Base-by-base conservation (phyloP, 768 basidiomycete species). In the Tephrocybe sp. region DNA sequence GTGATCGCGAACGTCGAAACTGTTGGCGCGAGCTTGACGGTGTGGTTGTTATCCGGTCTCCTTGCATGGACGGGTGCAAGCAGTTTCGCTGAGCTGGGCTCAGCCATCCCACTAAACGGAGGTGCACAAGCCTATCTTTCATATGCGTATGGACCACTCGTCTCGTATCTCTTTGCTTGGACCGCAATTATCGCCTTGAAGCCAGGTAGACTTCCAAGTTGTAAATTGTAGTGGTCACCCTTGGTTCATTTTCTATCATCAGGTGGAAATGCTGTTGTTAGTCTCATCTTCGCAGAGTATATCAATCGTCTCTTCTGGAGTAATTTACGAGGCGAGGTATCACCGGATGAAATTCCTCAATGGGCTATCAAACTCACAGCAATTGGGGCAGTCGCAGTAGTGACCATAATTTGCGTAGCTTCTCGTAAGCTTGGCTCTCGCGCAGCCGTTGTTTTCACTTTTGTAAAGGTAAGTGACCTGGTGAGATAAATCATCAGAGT, bases 41-140 rank as follows among this genome's bases (percentile, higher is more conserved):
- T 97, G 4, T 98, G 96, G 95, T 56, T 90, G 5, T 72, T 77
- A 2, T 86, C 90, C 48, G 96, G 94, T 5, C 48, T 95, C 19
- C 72, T 98, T 9, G 91, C 82, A 5, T 98, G 95, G 96, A 97
- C 96, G 3, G 96, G 96, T 16, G 93, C 92, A 22, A 93, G 90
- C 66, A 93, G 90, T 63, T 97, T 86, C 64, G 92, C 92, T 8
- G 93, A 97, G 67, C 74, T 97, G 51, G 96, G 95, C 45, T 86
- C 85, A 38, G 88, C 89, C 34, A 91, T 96, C 63, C 92, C 92
- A 13, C 69, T 90, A 49, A 83, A 83, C 58, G 82, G 81, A 35
- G 83, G 83, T 39, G 79, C 82, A 7, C 87, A 89, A 61, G 78
- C 93, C 13, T 97, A 97, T 66, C 80, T 97, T 19, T 83, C 85